Evolutionary conservation across 441 rosid genomes (phyloP), one percentile per base, ranked within the genome.

Genomic region (Jatropha podagrica): DNA sequence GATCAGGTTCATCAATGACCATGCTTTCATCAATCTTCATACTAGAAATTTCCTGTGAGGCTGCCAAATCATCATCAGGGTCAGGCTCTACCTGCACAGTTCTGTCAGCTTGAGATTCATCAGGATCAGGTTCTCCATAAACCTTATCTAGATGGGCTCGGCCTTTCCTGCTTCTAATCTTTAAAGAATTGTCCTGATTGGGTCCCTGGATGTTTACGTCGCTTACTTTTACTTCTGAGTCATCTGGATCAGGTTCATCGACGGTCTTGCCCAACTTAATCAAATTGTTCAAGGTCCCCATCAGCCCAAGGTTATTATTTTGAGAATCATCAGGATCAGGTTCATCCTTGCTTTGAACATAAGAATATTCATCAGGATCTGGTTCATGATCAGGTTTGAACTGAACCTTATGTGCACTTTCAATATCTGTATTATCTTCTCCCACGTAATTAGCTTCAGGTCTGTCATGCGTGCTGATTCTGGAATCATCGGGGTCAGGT

Each of bases 401-500:
- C 44, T 66, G 80, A 73, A 62, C 54, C 77, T 69, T 60, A n/a
- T 15, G 54, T 64, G 58, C 71, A 67, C 52, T 52, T 78, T 54
- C 77, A 56, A 44, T 26, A 68, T 62, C 65, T 12, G 38, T 17
- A 64, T 42, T 79, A 52, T 69, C 78, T 76, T 68, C 66, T 64
- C 27, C 71, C 18, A 60, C 74, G 51, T 59, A 59, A 67, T 59
- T 63, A 52, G 58, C 58, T 63, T 65, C 65, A 59, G 73, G 46
- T 75, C 81, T 80, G 64, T 77, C 76, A 55, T 12, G 17, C 56
- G 74, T 63, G 61, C 41, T 69, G 32, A 56, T 65, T 61, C 65
- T 76, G 37, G 90, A 80, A 81, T 88, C 91, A 87, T 92, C 93
- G 37, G 85, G 88, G 69, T 90, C 92, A 72, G 94, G 89, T 81